These are phyloP conservation scores for Colletotrichum filicis DNA, from an alignment of 2,329 filamentous ascomycete species.

Conservation along the genomic window DNA sequence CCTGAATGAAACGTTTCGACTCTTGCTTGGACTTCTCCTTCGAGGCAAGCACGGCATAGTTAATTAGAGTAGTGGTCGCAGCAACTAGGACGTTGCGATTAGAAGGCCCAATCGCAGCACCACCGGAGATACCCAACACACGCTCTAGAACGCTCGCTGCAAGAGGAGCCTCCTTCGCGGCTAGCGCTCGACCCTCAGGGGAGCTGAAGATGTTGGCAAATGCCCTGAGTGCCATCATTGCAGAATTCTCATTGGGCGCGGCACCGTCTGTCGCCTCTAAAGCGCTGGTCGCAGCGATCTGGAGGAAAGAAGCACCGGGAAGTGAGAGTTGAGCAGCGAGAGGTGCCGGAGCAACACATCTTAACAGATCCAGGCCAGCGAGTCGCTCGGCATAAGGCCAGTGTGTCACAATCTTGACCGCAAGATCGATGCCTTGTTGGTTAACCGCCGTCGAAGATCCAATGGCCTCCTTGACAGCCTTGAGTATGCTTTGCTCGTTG, in stretches of 20 bases:
- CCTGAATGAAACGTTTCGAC: slow-evolving; percentile 63
- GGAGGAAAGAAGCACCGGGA: slow-evolving; percentile 68
- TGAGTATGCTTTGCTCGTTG: slow-evolving; percentile 72
- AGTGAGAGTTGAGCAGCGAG: slow-evolving; percentile 71
- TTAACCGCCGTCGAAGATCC: slow-evolving; percentile 65
- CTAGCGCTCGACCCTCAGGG: slow-evolving; percentile 73
- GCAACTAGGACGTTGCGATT: slow-evolving; percentile 89
- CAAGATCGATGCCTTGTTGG: slow-evolving; percentile 67
- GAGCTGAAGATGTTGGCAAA: slow-evolving; percentile 88
- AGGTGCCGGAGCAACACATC: slow-evolving; percentile 80
- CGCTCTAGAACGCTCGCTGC: slow-evolving; percentile 73
- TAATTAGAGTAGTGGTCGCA: slow-evolving; percentile 83
- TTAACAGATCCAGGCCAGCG: slow-evolving; percentile 86
- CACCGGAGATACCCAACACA: slow-evolving; percentile 63
- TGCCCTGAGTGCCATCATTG: slow-evolving; percentile 86
- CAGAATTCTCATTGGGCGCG: slow-evolving; percentile 78
- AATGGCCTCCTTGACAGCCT: slow-evolving; percentile 70
- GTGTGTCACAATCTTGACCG: slow-evolving; percentile 77
- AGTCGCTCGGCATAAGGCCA: slow-evolving; percentile 88
- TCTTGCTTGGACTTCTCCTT: slow-evolving; percentile 52
- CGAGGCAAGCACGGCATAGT: slow-evolving; percentile 79
- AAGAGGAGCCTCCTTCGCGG: slow-evolving; percentile 66
- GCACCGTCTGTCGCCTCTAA: slow-evolving; percentile 59
- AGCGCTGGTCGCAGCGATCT: slow-evolving; percentile 55
- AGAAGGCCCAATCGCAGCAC: slow-evolving; percentile 58